These are phyloP conservation scores for Avena atlantica DNA, from an alignment of 176 grass and related monocot genomes.

Conservation along the genomic window DNA sequence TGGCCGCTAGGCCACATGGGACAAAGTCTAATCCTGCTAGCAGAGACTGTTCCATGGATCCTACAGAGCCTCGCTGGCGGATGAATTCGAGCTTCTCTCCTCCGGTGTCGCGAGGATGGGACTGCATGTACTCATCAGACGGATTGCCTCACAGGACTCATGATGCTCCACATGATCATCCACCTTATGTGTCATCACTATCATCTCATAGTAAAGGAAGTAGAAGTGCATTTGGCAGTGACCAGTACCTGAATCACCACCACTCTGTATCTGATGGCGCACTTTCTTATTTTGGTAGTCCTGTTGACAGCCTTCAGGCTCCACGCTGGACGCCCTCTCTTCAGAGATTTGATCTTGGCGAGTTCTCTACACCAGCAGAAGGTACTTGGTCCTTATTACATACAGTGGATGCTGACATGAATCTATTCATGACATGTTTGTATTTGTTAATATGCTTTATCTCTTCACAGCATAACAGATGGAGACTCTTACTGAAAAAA, in stretches of 20 bases:
- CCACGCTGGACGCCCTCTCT: slow-evolving; percentile 84
- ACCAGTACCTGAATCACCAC: slow-evolving; percentile 76
- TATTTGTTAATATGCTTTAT: slow-evolving; percentile 25
- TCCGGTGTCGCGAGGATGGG: slow-evolving; percentile 73
- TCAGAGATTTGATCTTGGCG: slow-evolving; percentile 86
- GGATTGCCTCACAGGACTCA: slow-evolving; percentile 64
- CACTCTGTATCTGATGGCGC: slow-evolving; percentile 97
- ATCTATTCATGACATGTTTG: neutral
- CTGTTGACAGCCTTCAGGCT: slow-evolving; percentile 76
- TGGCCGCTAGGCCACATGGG: slow-evolving; percentile 98
- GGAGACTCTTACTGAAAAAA: neutral
- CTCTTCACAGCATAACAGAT: slow-evolving; percentile 9
- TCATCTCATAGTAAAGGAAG: slow-evolving; percentile 75
- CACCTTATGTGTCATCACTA: slow-evolving; percentile 57
- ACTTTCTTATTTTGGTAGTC: slow-evolving; percentile 89
- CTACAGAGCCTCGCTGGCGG: slow-evolving; percentile 79
- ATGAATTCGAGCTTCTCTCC: slow-evolving; percentile 96
- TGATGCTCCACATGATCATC: slow-evolving; percentile 59
- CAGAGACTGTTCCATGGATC: slow-evolving; percentile 89
- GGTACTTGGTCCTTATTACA: slow-evolving; percentile 53
- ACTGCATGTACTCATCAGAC: slow-evolving; percentile 66
- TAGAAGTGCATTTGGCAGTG: slow-evolving; percentile 63
- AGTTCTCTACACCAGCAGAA: slow-evolving; percentile 84
- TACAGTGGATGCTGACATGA: neutral
- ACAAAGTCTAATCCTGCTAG: slow-evolving; percentile 69